Conservation (phyloP, 2,329 filamentous ascomycete genomes). For the Aspergillus tubingensis region DNA sequence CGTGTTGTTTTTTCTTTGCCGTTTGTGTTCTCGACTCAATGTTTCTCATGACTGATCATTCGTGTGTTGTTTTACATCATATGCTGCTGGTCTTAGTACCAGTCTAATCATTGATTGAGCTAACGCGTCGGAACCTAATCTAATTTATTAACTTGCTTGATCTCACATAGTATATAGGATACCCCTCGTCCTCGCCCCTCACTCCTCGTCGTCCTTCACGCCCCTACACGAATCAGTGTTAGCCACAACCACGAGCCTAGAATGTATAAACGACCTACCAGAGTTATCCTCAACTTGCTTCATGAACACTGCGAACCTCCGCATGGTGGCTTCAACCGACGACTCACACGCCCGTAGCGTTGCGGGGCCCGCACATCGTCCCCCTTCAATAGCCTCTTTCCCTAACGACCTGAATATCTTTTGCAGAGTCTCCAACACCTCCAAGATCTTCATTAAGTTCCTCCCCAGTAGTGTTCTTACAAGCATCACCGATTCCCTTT, state of each 20-base stretch:
- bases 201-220: not conserved
- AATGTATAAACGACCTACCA: slow-evolving; percentile 8
- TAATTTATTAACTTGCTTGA: not conserved
- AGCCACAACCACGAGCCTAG: not conserved
- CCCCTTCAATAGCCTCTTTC: slow-evolving; percentile 15
- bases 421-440: slow-evolving; percentile 25
- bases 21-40: not conserved
- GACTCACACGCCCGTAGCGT: slow-evolving; percentile 23
- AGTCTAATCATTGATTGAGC: not conserved
- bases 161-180: not conserved
- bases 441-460: slow-evolving; percentile 24
- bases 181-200: not conserved
- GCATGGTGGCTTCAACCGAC: slow-evolving; percentile 25
- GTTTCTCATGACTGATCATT: no score
- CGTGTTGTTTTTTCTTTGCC: not conserved
- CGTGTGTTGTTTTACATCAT: not conserved
- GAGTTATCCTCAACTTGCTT: slow-evolving; percentile 25
- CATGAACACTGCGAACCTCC: slow-evolving; percentile 25
- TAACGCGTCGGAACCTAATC: not conserved
- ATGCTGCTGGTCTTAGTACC: not conserved
- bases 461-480: slow-evolving; percentile 27
- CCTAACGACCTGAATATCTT: slow-evolving; percentile 15
- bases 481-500: slow-evolving; percentile 25
- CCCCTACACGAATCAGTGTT: no score
- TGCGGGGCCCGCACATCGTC: slow-evolving; percentile 7